Base-by-base conservation (phyloP, 2,329 filamentous ascomycete genomes). In the Fusarium gaditjirri region DNA sequence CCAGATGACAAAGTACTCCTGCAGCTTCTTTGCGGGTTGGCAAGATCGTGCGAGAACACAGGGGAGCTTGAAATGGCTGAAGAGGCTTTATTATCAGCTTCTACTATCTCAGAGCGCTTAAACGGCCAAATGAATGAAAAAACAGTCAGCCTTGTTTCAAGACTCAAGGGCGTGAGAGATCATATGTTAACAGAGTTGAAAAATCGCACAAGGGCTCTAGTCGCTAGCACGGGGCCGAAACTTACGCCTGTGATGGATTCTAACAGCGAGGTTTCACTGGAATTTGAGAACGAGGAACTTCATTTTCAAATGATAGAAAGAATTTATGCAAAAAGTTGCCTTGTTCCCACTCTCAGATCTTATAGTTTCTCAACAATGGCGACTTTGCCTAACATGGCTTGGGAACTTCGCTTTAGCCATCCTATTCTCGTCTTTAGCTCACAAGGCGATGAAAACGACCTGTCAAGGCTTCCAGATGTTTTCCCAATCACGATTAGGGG, bases 51-150 rank as follows among this genome's bases (percentile, higher is more conserved):
- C 9, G 25, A 33, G 21, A 39, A 29, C 0, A 29, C 3, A 1
- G 38, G 12, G 23, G 50, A 62, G 10, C n/a, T 57, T 6, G 7
- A 12, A 6, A 1, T 12, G 3, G 50, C 59, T 2, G n/a, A 57
- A 29, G 52, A 39, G 13, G 52, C 33, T 19, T 11, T 57, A 9
- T 3, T 6, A 4, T 39, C 52, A 1, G 59, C 59, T 3, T 3
- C 2, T 19, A 5, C 16, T 10, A 23, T 56, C 0, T 23, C 50
- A 0, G 17, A 31, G 21, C 11, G 9, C 16, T 2, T 25, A 4
- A 23, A 38, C 2, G 50, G 52, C 1, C 12, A 57, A 1, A 47
- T 41, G 42, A 2, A 29, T 23, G 35, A 47, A 1, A 21, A 23
- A 3, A 31, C 42, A 6, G 33, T 19, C 4, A 10, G 11, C 8